Evolutionary conservation across 805 yeast species (phyloP), one percentile per base, ranked within the genome.

Genomic region (Candida quercuum): DNA sequence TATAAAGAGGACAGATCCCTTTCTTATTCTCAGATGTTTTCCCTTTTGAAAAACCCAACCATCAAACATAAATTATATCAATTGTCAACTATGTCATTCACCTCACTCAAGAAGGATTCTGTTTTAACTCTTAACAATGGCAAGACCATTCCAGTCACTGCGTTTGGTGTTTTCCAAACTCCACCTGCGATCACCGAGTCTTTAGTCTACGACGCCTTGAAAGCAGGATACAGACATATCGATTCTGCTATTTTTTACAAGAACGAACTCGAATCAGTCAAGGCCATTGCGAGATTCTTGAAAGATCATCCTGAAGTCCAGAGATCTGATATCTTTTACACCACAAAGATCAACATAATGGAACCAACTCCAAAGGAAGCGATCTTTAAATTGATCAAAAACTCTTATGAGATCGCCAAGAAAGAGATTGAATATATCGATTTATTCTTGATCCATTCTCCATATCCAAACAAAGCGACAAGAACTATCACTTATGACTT

Each of bases 301-400:
- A 47, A 62, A 25, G 72, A 69, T 37, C 60, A 66, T 41, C 64
- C 69, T 22, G 65, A 61, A 26, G 60, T 64, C 24, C 69, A 63
- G 39, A 62, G 79, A 38, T 64, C 63, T 24, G 76, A 71, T 22
- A 68, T 75, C 13, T 69, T 64, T 42, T 74, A 78, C 59, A 77
- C 85, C 9, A 79, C 89, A 5, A 84, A 84, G 54, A 52, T 82
- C 15, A 79, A 86, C 86, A 75, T 78, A 49, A 61, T 69, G 30
- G 74, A 77, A 43, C 72, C 74, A 43, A 84, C 85, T 1, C 76
- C 78, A 49, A 54, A 59, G 1, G 58, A 60, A 16, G 79, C 89
- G n/a, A 70, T 67, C 37, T 39, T 37, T 4, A 87, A n/a, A n/a
- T n/a, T 85, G 2, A 75, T 84, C 41, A 61, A 65, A 25, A 69